Evolutionary conservation across 352 stramenopile genomes (phyloP).

Genomic region (Phytophthora sp.): DNA sequence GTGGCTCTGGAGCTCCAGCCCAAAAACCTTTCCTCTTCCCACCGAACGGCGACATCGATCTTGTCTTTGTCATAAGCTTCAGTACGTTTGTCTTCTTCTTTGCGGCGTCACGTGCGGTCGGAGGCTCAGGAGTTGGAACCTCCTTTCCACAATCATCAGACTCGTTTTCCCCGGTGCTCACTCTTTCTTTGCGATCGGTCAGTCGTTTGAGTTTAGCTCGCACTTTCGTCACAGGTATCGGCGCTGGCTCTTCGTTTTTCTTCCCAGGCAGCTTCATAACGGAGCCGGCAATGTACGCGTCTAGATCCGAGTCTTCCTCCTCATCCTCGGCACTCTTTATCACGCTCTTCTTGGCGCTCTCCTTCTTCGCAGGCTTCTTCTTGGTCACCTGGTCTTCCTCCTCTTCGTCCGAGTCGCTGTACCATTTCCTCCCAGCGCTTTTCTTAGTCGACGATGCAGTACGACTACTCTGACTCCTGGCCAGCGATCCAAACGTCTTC

Average conservation of each 20-base stretch:
- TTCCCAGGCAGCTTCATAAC: conserved; percentile 19
- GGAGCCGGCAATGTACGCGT: conserved; percentile 34
- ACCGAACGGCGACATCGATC: conserved; percentile 67
- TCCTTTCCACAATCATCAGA: conserved; percentile 14
- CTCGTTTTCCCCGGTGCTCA: conserved; percentile 1
- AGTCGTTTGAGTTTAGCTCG: conserved; percentile 31
- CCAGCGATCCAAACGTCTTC: conserved; percentile 19
- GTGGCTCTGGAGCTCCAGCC: conserved; percentile 5
- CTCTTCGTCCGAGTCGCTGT: conserved; percentile 58
- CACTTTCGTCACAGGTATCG: conserved; percentile 13
- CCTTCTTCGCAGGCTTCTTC: conserved; percentile 21
- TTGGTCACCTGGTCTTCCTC: conserved; percentile 27
- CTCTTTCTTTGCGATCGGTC: conserved; percentile 17
- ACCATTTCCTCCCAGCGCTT: conserved; percentile 49
- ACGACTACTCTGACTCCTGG: conserved; percentile 25
- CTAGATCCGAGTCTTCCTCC: conserved; percentile 34
- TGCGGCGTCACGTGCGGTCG: conserved; percentile 2
- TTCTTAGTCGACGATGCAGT: conserved; percentile 33
- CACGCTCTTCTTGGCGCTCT: conserved; percentile 12
- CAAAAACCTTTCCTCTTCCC: conserved; percentile 36
- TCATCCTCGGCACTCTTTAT: conserved; percentile 21
- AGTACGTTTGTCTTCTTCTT: conserved; percentile 64
- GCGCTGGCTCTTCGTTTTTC: conserved; percentile 1
- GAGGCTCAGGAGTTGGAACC: conserved; percentile 26
- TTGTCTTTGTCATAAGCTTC: conserved; percentile 72